Evolutionary conservation across 2,329 filamentous ascomycete species (phyloP).

Genomic region (Phoma herbarum): DNA sequence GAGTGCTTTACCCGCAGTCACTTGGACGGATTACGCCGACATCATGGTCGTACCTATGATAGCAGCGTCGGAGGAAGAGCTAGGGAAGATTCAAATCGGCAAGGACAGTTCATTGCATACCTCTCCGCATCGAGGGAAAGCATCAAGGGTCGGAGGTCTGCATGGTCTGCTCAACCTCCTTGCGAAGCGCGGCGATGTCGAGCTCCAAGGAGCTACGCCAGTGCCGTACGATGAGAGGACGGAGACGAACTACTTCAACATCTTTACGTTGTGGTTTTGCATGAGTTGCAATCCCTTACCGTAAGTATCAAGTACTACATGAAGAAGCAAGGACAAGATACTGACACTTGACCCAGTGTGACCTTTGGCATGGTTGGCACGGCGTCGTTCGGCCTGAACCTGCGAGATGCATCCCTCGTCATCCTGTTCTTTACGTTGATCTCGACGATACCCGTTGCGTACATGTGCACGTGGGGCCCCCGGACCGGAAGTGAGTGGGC

Average conservation of each 20-base stretch:
- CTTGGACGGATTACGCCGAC: conserved; percentile 8
- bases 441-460: conserved; percentile 63
- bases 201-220: conserved; percentile 61
- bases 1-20: conserved; percentile 2
- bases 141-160: conserved; percentile 24
- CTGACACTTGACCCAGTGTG: conserved; percentile 51
- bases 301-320: conserved; percentile 51
- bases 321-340: background rate
- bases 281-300: conserved; percentile 66
- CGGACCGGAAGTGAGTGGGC: conserved; percentile 60
- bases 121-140: conserved; percentile 7
- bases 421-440: conserved; percentile 71
- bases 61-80: conserved; percentile 20
- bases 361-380: conserved; percentile 72
- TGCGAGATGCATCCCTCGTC: conserved; percentile 66
- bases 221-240: conserved; percentile 64
- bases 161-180: conserved; percentile 31
- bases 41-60: conserved; percentile 23
- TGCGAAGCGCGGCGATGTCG: conserved; percentile 39
- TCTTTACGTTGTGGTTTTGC: conserved; percentile 70
- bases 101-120: conserved; percentile 2
- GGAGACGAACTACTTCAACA: conserved; percentile 62
- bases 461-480: conserved; percentile 66
- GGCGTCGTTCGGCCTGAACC: conserved; percentile 61
- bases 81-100: conserved; percentile 20